Conservation (phyloP, 257 asterid species). For the Rhazya stricta region DNA sequence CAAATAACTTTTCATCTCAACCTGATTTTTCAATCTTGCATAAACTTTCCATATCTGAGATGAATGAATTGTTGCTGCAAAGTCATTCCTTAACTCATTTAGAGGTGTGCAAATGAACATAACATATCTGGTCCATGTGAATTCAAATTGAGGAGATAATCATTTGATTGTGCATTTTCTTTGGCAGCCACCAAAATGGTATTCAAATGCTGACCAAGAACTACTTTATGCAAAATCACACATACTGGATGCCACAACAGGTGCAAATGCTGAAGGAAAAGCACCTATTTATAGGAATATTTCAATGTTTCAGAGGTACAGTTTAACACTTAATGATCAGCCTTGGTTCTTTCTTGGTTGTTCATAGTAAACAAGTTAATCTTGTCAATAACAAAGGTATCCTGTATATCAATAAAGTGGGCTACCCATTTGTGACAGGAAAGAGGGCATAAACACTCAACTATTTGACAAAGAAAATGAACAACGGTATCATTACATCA, state of each 20-base stretch:
- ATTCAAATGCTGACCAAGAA: constrained; percentile 30
- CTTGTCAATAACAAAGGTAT: not conserved
- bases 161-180: constrained; percentile 2
- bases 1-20: not conserved
- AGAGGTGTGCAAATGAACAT: constrained; percentile 15
- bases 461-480: not conserved
- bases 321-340: no score
- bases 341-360: not conserved
- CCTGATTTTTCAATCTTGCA: not conserved
- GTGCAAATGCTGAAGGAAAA: constrained; percentile 15
- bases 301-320: constrained; percentile 35
- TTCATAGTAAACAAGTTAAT: not conserved
- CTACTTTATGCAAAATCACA: constrained; percentile 26
- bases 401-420: not conserved
- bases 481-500: no score
- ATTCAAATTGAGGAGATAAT: not conserved
- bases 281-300: constrained; percentile 30
- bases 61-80: constrained; percentile 31
- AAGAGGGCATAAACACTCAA: not conserved
- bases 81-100: constrained; percentile 21
- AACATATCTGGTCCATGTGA: not conserved
- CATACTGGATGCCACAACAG: constrained; percentile 28
- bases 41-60: constrained; percentile 29
- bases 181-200: constrained; percentile 24
- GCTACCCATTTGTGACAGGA: not conserved